phyloP scores from a whole-genome alignment of 495 filamentous ascomycete species.

The Thermochaetoides thermophila region DNA sequence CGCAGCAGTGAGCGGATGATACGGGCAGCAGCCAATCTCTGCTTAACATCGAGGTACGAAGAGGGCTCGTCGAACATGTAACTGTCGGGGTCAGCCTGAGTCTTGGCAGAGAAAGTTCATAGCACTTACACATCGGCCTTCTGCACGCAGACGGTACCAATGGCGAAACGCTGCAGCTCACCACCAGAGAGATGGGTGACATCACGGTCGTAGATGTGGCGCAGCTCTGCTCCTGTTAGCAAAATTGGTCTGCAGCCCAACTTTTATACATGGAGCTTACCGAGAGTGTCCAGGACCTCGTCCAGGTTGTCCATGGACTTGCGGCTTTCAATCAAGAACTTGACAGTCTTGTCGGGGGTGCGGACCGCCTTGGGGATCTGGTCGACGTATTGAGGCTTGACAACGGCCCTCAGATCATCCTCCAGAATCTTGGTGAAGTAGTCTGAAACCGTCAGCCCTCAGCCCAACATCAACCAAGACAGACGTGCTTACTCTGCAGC shows the following conservation, averaged over 20 bases:
- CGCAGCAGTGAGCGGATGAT: constrained; percentile 82
- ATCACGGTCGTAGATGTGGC: constrained; percentile 75
- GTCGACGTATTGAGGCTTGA: constrained; percentile 98
- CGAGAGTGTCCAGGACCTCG: constrained; percentile 70
- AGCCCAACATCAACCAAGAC: neutral
- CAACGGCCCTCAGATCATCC: constrained; percentile 88
- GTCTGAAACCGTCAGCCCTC: constrained; percentile 36
- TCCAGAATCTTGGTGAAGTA: constrained; percentile 98
- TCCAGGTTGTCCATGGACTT: constrained; percentile 66
- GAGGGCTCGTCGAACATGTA: constrained; percentile 99
- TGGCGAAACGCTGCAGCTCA: constrained; percentile 95
- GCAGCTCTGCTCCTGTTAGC: constrained; percentile 45
- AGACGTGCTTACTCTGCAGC: constrained; percentile 58
- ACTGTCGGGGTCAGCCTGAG: constrained; percentile 5
- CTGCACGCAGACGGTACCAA: constrained; percentile 88
- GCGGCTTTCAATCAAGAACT: constrained; percentile 57
- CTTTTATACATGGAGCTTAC: constrained; percentile 20
- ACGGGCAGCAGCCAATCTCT: constrained; percentile 80
- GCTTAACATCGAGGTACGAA: constrained; percentile 95
- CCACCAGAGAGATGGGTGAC: constrained; percentile 83
- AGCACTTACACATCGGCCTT: constrained; percentile 74
- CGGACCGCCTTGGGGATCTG: constrained; percentile 89
- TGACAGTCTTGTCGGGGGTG: constrained; percentile 58
- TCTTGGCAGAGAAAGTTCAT: neutral
- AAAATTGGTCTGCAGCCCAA: constrained; percentile 3